Evolutionary conservation across 148 eudicot genomes (phyloP), one percentile per base, ranked within the genome.

Genomic region (Rhododendron williamsianum): DNA sequence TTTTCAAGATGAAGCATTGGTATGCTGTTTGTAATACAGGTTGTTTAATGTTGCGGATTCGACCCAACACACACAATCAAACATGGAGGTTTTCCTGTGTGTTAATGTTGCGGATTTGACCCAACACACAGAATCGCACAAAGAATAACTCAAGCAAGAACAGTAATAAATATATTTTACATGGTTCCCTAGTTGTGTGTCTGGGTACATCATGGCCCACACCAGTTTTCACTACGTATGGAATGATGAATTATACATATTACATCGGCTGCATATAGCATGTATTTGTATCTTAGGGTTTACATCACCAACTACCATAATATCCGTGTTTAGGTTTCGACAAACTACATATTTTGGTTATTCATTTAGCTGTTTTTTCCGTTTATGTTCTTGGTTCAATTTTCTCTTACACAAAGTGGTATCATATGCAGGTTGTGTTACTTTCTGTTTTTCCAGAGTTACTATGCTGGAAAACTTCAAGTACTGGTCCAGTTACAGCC

Each of bases 401-500:
- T 78, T 46, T 45, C 78, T 74, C 78, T 77, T 23, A 78, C 25
- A 10, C 16, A 45, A 46, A 78, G 25, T 25, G 19, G 51, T 12
- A 9, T 46, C 12, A 2, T 78, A n/a, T 78, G 81, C 81, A 78
- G 56, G 56, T 46, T 78, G 54, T 11, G 4, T 46, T 41, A 45
- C 56, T 78, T 46, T 7, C 27, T 78, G 36, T 25, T 46, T 43
- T 77, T 78, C 52, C 52, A 13, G 56, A 45, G 81, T 23, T 78
- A 12, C 58, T 78, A 23, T 78, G 35, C 81, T 0, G 36, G 56
- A 46, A 76, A 78, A 46, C 81, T 46, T n/a, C 58, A 41, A 46
- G 58, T 45, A 78, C 56, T 78, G 81, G 35, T 48, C 81, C n/a
- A 77, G 51, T 77, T 77, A 77, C 80, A 78, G 81, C 52, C 49